phyloP scores from a whole-genome alignment of 2,329 filamentous ascomycete genomes.

The Fusarium multiceps region DNA sequence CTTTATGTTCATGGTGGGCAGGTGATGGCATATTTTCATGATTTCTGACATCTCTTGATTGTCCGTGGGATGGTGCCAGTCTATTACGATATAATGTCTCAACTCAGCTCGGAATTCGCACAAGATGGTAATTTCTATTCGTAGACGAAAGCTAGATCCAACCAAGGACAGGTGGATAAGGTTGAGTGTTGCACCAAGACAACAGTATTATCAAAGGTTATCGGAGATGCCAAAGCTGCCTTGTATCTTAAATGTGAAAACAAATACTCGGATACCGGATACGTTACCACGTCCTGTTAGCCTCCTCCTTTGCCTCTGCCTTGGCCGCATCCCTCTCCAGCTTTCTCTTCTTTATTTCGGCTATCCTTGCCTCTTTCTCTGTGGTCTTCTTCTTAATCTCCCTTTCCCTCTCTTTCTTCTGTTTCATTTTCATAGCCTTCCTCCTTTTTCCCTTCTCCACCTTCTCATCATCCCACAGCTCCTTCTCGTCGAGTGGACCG shows the following conservation, averaged over 20 bases:
- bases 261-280: background rate
- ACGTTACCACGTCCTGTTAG: background rate
- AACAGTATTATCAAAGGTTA: background rate
- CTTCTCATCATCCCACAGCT: background rate
- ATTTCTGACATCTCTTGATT: background rate
- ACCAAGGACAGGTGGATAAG: rapidly evolving
- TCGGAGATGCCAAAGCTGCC: background rate
- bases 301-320: background rate
- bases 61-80: background rate
- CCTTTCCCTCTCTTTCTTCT: background rate
- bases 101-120: background rate
- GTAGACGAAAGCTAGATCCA: background rate
- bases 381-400: background rate
- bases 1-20: background rate
- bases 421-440: background rate
- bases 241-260: background rate
- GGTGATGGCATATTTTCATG: background rate
- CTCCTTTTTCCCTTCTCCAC: background rate
- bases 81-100: background rate
- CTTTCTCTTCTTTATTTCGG: background rate
- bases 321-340: background rate
- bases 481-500: background rate
- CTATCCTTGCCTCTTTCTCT: background rate
- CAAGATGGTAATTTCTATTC: background rate
- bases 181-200: background rate